These are phyloP conservation scores for Kwoniella sp. DNA, from an alignment of 768 basidiomycete genomes.

Conservation along the genomic window DNA sequence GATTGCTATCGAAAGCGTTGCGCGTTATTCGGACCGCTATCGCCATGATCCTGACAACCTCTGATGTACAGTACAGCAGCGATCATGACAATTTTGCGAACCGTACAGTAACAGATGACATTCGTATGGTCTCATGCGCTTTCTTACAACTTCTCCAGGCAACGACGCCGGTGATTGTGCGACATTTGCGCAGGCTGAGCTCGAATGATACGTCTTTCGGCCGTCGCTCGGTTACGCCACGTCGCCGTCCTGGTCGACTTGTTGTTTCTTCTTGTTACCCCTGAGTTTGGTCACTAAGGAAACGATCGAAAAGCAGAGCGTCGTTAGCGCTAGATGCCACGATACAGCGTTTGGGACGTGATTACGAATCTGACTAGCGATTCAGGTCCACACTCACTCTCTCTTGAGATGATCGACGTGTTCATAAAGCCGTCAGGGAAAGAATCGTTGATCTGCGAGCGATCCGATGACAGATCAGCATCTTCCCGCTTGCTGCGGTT, in stretches of 20 bases:
- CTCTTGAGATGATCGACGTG: conserved; percentile 35
- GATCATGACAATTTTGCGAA: too few relatives aligned
- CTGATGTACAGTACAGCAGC: too few relatives aligned
- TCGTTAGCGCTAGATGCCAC: neutral
- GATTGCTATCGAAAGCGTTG: too few relatives aligned
- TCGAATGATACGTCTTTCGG: neutral
- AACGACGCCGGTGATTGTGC: too few relatives aligned
- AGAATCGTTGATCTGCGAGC: conserved; percentile 33
- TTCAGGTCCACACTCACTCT: conserved; percentile 41
- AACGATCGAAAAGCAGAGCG: neutral
- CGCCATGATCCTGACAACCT: too few relatives aligned
- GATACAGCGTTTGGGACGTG: neutral
- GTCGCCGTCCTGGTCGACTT: conserved; percentile 11
- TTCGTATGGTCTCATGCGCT: too few relatives aligned
- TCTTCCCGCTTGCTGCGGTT: neutral
- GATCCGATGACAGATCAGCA: neutral
- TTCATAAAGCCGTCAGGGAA: conserved; percentile 51
- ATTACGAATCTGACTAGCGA: too few relatives aligned
- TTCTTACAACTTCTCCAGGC: too few relatives aligned
- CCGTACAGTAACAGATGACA: too few relatives aligned
- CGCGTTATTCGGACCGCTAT: too few relatives aligned
- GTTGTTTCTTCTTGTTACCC: conserved; percentile 6
- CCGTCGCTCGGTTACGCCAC: neutral
- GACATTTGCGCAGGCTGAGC: neutral
- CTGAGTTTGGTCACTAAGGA: conserved; percentile 9